Base-by-base conservation (phyloP, 441 rosid genomes). In the Eutrema salsugineum region DNA sequence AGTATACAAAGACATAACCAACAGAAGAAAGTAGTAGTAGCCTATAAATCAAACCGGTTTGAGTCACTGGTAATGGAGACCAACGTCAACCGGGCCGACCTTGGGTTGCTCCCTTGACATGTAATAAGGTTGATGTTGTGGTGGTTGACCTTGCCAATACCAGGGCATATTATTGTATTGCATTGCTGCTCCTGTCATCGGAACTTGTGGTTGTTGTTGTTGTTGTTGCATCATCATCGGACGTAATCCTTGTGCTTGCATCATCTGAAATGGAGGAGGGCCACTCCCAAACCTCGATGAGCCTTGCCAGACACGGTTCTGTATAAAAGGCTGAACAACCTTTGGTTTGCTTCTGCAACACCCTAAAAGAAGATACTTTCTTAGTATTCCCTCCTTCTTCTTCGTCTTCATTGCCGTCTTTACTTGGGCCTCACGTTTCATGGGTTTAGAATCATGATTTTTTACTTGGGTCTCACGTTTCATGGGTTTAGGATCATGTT, bases 261-360 rank as follows among this genome's bases (percentile, higher is more conserved):
- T 59, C 51, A 39, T 27, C 15, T 42, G 63, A 50, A 20, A 22
- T 16, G 36, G 56, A 33, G 33, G 20, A 22, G 16, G 20, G 17
- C 33, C 35, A 42, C 62, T 58, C 17, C 22, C 60, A 35, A 69
- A 62, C 62, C 24, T 72, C 44, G 70, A 15, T 16, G 77, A 54
- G 51, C 60, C 6, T 17, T 28, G 68, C 46, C 66, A 48, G 27
- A 24, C 3, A 32, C 3, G 42, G 61, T 24, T 24, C 27, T 3
- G 27, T 4, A 24, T 24, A 17, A 30, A 54, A 54, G 73, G 63
- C 63, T 68, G 53, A 39, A 30, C 57, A 35, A 61, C 28, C 9
- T 58, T 33, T 49, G 78, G 0, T 32, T 74, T 59, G 10, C 16
- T 42, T 39, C 49, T 5, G 19, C 50, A 24, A 50, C 72, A 67